A percentile compares a stretch with the other conserved stretches of the same genome.
Evolutionary conservation across 495 filamentous ascomycete species (phyloP).

Genomic region (Thermothielavioides terrestris): DNA sequence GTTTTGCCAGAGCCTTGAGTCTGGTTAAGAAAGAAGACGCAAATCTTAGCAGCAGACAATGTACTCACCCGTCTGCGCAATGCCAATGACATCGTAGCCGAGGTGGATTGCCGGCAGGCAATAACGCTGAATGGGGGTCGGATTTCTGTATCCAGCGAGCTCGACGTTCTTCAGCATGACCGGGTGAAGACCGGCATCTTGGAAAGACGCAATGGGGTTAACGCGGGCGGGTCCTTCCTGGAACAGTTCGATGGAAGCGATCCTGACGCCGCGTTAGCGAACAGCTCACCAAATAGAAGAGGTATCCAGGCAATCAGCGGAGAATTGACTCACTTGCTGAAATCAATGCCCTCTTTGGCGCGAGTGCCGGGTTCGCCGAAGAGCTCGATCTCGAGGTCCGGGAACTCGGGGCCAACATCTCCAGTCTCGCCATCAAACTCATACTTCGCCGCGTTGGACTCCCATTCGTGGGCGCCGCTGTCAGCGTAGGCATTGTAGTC

Average conservation of each 20-base stretch:
- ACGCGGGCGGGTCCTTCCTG: conserved; percentile 51
- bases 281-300: too few species aligned
- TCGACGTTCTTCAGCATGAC: conserved; percentile 68
- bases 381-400: conserved; percentile 60
- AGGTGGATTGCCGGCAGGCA: conserved; percentile 64
- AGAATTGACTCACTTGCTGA: conserved; percentile 34
- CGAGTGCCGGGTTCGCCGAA: conserved; percentile 48
- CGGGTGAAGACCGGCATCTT: conserved; percentile 77
- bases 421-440: conserved; percentile 81
- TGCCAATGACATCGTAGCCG: conserved; percentile 71
- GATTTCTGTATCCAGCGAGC: conserved; percentile 51
- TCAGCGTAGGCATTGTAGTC: conserved; percentile 41
- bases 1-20: conserved; percentile 86
- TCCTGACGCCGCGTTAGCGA: conserved; percentile 32
- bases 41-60: not conserved
- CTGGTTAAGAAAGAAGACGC: not conserved
- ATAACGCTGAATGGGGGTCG: conserved; percentile 83
- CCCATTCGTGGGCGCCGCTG: conserved; percentile 22
- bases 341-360: conserved; percentile 34
- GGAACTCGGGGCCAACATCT: conserved; percentile 65
- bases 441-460: conserved; percentile 53
- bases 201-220: conserved; percentile 51
- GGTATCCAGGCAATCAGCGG: not conserved
- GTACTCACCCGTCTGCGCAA: conserved; percentile 81
- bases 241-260: conserved; percentile 47